Percentiles rank a stretch among this genome's conserved stretches.
These are phyloP conservation scores for Cutaneotrichosporon sp. DNA, from an alignment of 1,284 basidiomycete genomes.

Conservation along the genomic window DNA sequence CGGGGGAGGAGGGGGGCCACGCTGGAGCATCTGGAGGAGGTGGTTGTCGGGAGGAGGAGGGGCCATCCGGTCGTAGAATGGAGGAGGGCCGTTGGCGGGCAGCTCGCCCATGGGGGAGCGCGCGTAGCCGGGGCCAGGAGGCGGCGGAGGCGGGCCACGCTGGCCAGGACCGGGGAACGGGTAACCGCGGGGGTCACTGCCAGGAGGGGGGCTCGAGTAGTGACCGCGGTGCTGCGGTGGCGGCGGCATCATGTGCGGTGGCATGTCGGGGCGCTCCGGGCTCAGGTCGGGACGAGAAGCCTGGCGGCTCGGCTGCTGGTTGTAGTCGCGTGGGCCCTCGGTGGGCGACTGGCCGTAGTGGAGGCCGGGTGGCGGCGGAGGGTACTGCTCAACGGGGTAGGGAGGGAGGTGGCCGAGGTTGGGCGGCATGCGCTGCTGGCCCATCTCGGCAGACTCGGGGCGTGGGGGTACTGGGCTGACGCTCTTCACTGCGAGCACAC, in stretches of 20 bases:
- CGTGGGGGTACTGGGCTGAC: slow-evolving; percentile 19
- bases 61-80: slow-evolving; percentile 9
- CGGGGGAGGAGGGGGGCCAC: slow-evolving; percentile 19
- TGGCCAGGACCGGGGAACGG: slow-evolving; percentile 8
- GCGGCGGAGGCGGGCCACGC: slow-evolving; percentile 1
- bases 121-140: slow-evolving; percentile 1
- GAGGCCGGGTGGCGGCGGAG: slow-evolving; percentile 21
- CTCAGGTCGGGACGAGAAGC: slow-evolving; percentile 10
- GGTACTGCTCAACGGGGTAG: slow-evolving; percentile 6
- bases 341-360: slow-evolving; percentile 20
- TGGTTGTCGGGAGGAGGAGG: slow-evolving; percentile 18
- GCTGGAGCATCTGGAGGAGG: slow-evolving; percentile 36
- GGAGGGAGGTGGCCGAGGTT: background rate
- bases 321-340: slow-evolving; percentile 16
- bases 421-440: slow-evolving; percentile 11
- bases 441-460: slow-evolving; percentile 17
- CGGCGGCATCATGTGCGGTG: slow-evolving; percentile 16
- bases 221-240: background rate
- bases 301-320: slow-evolving; percentile 2
- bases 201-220: slow-evolving; percentile 20
- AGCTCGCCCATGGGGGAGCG: slow-evolving; percentile 15
- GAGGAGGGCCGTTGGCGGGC: slow-evolving; percentile 6
- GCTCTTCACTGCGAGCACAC: slow-evolving; percentile 37
- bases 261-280: slow-evolving; percentile 5
- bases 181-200: slow-evolving; percentile 18